Percentiles rank a stretch among this genome's conserved stretches.
phyloP scores from a whole-genome alignment of 2,329 filamentous ascomycete species.

The Lachnellula suecica region DNA sequence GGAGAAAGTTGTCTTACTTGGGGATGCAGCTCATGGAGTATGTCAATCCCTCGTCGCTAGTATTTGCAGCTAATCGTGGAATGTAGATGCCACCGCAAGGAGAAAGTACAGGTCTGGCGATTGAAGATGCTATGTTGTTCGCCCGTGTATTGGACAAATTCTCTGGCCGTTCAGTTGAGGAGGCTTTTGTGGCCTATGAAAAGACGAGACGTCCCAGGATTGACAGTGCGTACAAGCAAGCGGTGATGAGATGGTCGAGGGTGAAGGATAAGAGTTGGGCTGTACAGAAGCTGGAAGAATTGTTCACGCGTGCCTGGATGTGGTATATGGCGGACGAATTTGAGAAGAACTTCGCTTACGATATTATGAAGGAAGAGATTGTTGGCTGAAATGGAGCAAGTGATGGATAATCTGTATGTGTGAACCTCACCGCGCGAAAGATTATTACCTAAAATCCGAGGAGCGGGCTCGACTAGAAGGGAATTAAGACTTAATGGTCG shows the following conservation, averaged over 20 bases:
- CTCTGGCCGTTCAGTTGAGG: conserved; percentile 34
- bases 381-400: no score
- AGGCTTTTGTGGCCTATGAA: conserved; percentile 48
- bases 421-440: no score
- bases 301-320: conserved; percentile 26
- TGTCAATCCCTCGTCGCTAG: not conserved
- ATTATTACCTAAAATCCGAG: no score
- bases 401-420: no score
- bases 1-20: conserved; percentile 14
- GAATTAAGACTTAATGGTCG: no score
- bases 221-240: conserved; percentile 44
- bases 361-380: conserved; percentile 26
- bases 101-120: conserved; percentile 49
- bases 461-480: no score
- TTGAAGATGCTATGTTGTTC: conserved; percentile 51
- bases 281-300: conserved; percentile 23
- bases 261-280: conserved; percentile 48
- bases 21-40: conserved; percentile 23
- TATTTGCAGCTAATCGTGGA: not conserved
- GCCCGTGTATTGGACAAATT: conserved; percentile 31
- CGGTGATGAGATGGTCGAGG: conserved; percentile 24
- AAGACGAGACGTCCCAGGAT: conserved; percentile 42
- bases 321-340: conserved; percentile 18
- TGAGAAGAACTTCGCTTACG: conserved; percentile 8
- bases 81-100: conserved; percentile 48